Base-by-base conservation (phyloP, 2,329 filamentous ascomycete species). In the Ceratocystis destructans region DNA sequence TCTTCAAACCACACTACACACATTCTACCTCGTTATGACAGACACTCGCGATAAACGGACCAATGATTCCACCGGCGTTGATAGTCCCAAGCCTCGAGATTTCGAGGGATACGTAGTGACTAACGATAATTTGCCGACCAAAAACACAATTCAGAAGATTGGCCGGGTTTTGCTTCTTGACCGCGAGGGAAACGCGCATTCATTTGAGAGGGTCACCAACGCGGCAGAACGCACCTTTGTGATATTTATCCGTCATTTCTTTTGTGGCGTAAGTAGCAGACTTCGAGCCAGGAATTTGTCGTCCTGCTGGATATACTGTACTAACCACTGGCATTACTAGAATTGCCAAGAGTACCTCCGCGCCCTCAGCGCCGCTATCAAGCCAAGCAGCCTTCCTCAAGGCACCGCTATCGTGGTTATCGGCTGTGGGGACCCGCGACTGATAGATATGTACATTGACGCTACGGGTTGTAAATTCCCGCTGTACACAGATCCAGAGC, bases 191-290 rank as follows among this genome's bases (percentile, higher is more conserved):
- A 83, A 82, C 66, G 75, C 80, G 15, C 80, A 80, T 55, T 76
- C 81, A 0, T 90, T 90, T 20, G 74, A 82, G 82, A 74, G 84
- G 80, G 70, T 75, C 89, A 33, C 87, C 86, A 73, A 82, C 65
- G 77, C 78, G 2, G 77, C 81, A 12, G 76, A 79, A 20, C 77
- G 84, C 2, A 83, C 89, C 33, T 78, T 92, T 41, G 75, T 90
- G 53, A 83, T 91, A 70, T 91, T 92, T 72, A 80, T 92, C 67
- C 82, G 88, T 57, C 88, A 91, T 76, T 92, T 91, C 75, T 90
- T 89, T 79, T 91, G 88, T 73, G 87, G 87, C 45, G 87, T 89
- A 79, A 74, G 86, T 80, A 59, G 22, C 7, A 41, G 25, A 48
- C 25, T 28, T 12, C 12, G 59, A 8, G 37, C 6, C 61, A 28